These are phyloP conservation scores for Tephrocybe sp. DNA, from an alignment of 768 basidiomycete species.

Conservation along the genomic window DNA sequence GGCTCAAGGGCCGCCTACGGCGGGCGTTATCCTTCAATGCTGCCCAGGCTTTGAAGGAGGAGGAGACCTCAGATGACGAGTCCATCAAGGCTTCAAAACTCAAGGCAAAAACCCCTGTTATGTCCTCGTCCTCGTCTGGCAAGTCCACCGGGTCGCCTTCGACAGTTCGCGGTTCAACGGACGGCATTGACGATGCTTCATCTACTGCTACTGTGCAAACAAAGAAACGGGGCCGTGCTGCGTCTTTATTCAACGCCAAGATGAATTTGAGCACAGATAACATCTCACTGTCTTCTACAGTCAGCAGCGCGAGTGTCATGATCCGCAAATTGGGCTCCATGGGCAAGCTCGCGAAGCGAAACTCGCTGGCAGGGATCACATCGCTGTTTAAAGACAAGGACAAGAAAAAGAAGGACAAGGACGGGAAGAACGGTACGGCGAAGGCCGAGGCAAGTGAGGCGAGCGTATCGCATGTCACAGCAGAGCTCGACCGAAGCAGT, in stretches of 20 bases:
- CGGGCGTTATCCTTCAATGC: conserved; percentile 73
- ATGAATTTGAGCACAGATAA: conserved; percentile 91
- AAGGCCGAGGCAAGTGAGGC: conserved; percentile 59
- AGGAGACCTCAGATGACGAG: conserved; percentile 45
- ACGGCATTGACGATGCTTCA: conserved; percentile 38
- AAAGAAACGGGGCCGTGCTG: conserved; percentile 74
- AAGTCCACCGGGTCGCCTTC: conserved; percentile 17
- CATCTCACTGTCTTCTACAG: conserved; percentile 92
- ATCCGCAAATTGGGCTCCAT: conserved; percentile 93
- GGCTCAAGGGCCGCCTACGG: conserved; percentile 76
- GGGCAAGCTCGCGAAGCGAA: conserved; percentile 85
- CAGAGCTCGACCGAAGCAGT: conserved; percentile 71
- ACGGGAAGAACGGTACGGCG: conserved; percentile 49
- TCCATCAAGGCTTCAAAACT: conserved; percentile 40
- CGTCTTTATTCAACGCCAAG: conserved; percentile 83
- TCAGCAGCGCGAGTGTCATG: conserved; percentile 93
- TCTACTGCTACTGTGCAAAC: conserved; percentile 46
- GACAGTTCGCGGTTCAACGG: conserved; percentile 25
- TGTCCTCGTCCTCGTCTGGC: conserved; percentile 27
- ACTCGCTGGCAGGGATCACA: conserved; percentile 88
- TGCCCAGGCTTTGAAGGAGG: conserved; percentile 54
- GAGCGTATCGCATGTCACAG: conserved; percentile 79
- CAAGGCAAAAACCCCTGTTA: conserved; percentile 32
- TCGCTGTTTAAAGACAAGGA: conserved; percentile 92
- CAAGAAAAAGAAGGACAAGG: conserved; percentile 49